Percentiles rank a stretch among this genome's conserved stretches.
Evolutionary conservation across 1,139 yeast species (phyloP).

Genomic region (Debaryomyces coudertii): DNA sequence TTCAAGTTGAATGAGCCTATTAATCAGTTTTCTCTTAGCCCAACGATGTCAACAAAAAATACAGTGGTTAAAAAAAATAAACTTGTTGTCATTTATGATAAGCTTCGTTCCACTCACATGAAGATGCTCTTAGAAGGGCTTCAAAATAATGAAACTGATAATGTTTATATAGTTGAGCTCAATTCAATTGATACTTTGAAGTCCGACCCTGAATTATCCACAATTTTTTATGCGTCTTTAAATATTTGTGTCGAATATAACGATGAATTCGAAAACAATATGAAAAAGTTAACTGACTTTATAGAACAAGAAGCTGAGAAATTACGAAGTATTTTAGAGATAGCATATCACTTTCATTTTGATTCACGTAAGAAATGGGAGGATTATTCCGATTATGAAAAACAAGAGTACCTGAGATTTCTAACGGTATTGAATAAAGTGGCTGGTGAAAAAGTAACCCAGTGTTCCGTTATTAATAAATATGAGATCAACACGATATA

Average conservation of each 20-base stretch:
- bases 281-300: constrained; percentile 27
- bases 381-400: constrained; percentile 32
- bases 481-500: constrained; percentile 40
- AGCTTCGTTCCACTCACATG: constrained; percentile 34
- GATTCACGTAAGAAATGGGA: constrained; percentile 39
- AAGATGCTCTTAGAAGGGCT: constrained; percentile 32
- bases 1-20: constrained; percentile 7
- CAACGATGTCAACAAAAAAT: neutral
- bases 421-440: constrained; percentile 25
- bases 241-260: constrained; percentile 42
- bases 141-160: constrained; percentile 23
- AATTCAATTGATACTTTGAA: constrained; percentile 9
- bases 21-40: neutral
- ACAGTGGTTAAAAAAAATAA: constrained; percentile 20
- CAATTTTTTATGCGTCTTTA: constrained; percentile 25
- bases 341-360: constrained; percentile 45
- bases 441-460: constrained; percentile 36
- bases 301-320: constrained; percentile 23
- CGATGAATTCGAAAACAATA: constrained; percentile 30
- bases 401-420: constrained; percentile 30
- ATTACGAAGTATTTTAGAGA: constrained; percentile 25
- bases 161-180: constrained; percentile 26
- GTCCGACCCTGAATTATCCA: neutral
- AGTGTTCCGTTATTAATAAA: constrained; percentile 44
- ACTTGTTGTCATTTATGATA: constrained; percentile 36